phyloP scores from a whole-genome alignment of 306 rosid species.

The Acacia melanoxylon region DNA sequence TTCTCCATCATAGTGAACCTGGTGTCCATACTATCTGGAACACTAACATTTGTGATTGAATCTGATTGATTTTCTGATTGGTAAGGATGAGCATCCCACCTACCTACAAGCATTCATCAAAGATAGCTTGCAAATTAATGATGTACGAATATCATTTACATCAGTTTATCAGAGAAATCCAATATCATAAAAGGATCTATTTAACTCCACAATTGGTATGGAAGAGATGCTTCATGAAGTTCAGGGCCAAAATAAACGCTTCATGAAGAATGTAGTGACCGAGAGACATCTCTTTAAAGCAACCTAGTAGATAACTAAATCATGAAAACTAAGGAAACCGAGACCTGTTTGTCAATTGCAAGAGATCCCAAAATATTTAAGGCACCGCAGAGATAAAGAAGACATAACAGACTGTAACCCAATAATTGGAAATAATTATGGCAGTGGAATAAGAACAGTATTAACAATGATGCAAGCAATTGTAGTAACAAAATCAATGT shows the following conservation, averaged over 20 bases:
- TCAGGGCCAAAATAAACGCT: not conserved
- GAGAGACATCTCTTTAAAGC: not conserved
- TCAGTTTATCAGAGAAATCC: not conserved
- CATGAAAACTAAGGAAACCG: constrained; percentile 16
- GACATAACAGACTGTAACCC: not conserved
- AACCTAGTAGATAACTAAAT: not conserved
- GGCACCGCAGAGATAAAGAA: not conserved
- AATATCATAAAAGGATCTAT: not conserved
- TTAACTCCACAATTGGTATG: not conserved
- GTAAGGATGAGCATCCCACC: constrained; percentile 51
- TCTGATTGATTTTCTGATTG: constrained; percentile 39
- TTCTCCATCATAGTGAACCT: constrained; percentile 30
- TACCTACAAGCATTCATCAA: constrained; percentile 49
- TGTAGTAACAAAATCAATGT: not conserved
- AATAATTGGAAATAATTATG: not conserved
- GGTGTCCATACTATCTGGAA: constrained; percentile 41
- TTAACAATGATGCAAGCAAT: constrained; percentile 5
- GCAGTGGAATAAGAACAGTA: constrained; percentile 17
- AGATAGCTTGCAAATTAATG: not conserved
- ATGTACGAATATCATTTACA: constrained; percentile 6
- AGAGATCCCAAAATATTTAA: not conserved
- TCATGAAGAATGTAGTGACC: not conserved
- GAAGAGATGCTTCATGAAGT: not conserved
- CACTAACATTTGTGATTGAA: constrained; percentile 34
- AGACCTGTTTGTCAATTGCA: constrained; percentile 5